Evolutionary conservation across 225 moss, liverwort and hornwort species (phyloP).

Genomic region (Sphagnum tenellum): DNA sequence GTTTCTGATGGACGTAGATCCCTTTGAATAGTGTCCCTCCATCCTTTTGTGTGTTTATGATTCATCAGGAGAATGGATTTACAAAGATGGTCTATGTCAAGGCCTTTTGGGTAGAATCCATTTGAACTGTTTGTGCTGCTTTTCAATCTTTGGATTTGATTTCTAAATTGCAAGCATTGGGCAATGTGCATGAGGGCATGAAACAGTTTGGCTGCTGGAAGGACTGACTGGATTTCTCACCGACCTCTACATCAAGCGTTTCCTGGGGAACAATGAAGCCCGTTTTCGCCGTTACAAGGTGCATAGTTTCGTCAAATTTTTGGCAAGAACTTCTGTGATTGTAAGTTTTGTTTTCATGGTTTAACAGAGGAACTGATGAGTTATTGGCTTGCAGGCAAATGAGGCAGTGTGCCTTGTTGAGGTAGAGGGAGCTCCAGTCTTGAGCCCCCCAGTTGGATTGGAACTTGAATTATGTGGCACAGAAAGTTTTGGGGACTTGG

Average conservation of each 20-base stretch:
- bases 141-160: background rate
- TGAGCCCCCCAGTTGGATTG: conserved; percentile 60
- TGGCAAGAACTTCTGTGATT: too few species aligned
- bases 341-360: background rate
- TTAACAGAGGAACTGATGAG: background rate
- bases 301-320: background rate
- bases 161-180: background rate
- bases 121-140: background rate
- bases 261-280: conserved; percentile 95
- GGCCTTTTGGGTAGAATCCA: too few species aligned
- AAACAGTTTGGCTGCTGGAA: conserved; percentile 88
- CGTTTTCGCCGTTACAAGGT: conserved; percentile 88
- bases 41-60: too few species aligned
- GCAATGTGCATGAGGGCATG: conserved; percentile 6
- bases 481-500: conserved; percentile 82
- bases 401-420: conserved; percentile 97
- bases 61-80: too few species aligned
- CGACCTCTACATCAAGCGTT: conserved; percentile 84
- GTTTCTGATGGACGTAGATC: too few species aligned
- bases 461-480: conserved; percentile 72
- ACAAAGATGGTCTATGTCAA: too few species aligned
- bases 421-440: conserved; percentile 76
- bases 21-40: too few species aligned
- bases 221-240: conserved; percentile 92
- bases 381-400: conserved; percentile 54